These are phyloP conservation scores for Hymenotorrendiella dingleyae DNA, from an alignment of 2,329 filamentous ascomycete genomes.

Conservation along the genomic window DNA sequence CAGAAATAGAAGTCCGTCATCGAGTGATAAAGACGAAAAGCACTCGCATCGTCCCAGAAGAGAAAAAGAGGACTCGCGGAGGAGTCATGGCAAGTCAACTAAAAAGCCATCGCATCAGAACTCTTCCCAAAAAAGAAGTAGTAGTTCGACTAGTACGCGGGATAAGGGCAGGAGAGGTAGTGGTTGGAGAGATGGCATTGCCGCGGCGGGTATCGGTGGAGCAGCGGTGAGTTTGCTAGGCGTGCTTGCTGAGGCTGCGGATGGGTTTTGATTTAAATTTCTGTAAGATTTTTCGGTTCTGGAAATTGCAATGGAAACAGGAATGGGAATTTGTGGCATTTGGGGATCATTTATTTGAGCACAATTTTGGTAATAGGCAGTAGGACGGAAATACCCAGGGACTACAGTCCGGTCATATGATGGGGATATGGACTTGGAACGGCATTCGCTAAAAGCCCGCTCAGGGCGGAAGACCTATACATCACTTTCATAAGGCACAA, in stretches of 20 bases:
- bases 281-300: too few species aligned
- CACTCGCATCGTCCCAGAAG: conserved; percentile 1
- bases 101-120: neutral
- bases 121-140: conserved; percentile 5
- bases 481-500: too few species aligned
- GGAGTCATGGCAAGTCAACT: neutral
- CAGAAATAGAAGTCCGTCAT: neutral
- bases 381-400: too few species aligned
- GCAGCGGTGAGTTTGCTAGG: conserved; percentile 53
- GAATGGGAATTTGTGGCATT: too few species aligned
- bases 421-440: too few species aligned
- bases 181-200: conserved; percentile 46
- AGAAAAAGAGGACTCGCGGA: neutral
- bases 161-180: conserved; percentile 31
- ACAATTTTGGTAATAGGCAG: too few species aligned
- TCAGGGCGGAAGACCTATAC: too few species aligned
- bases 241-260: conserved; percentile 52
- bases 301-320: too few species aligned
- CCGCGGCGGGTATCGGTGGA: conserved; percentile 54
- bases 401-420: too few species aligned
- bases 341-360: too few species aligned
- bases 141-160: conserved; percentile 3
- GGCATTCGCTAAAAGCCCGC: too few species aligned
- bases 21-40: neutral
- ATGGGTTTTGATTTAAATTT: conserved; percentile 21